Base-by-base conservation (phyloP, 495 filamentous ascomycete species). In the Penicillium alfredii region DNA sequence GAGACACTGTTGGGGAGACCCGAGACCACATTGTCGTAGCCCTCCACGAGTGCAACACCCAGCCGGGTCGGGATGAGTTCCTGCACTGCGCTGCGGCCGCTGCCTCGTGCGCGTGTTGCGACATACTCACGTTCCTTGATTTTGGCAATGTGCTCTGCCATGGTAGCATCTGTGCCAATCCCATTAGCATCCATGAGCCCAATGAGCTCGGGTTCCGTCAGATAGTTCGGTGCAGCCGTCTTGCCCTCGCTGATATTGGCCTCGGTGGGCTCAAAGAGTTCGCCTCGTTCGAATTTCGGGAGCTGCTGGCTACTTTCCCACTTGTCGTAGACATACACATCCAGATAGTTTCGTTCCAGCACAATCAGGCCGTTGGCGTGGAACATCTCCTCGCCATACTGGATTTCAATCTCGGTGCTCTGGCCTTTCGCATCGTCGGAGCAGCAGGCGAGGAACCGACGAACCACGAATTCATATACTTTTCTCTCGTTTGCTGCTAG, bases 131-230 rank as follows among this genome's bases (percentile, higher is more conserved):
- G 69, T 25, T 89, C 79, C 59, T 95, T 87, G 58, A 98, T 89
- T 56, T 93, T 96, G 27, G 83, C 77, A 52, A 98, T 97, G 56
- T 98, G 92, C 47, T 98, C 92, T 0, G 92, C 90, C 93, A 98
- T 98, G 1, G 92, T 97, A 8, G 92, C 92, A 63, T 98, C 92
- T 3, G 92, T 98, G 10, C 92, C 92, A 49, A 98, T 98, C 8
- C 92, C 92, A 56, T 98, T 97, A 10, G 86, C 90, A 63, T 98
- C 93, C 92, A 98, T 98, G 14, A 98, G 72, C 4, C 82, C 86
- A 60, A 98, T 95, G n/a, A 98, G 69, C 55, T 97, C 92, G 2
- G 92, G 88, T 56, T 98, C 92, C 1, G 92, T 98, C 20, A 98
- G 63, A 51, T 93, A 95, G 8, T 74, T 78, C 0, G 93, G 92